Conservation (phyloP, 2,329 filamentous ascomycete species). For the Neoscytalidium dimidiatum region DNA sequence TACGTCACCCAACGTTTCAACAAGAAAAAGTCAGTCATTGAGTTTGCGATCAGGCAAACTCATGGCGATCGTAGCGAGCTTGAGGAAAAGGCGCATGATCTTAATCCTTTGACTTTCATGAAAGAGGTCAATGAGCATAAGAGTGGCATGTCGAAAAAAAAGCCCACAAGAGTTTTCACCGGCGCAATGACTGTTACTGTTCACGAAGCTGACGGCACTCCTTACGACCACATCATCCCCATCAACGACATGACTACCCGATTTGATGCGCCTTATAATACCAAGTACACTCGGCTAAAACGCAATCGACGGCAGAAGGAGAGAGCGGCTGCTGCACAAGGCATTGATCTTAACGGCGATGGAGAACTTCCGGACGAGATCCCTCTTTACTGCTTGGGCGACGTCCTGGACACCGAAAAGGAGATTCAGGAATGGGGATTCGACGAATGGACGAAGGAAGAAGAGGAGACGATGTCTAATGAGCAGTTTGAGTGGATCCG, state of each 20-base stretch:
- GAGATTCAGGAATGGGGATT: constrained; percentile 84
- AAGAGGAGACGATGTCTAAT: constrained; percentile 87
- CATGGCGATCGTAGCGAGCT: constrained; percentile 45
- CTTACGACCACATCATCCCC: constrained; percentile 96
- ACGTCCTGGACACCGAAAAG: constrained; percentile 80
- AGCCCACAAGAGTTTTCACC: constrained; percentile 75
- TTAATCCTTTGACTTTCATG: constrained; percentile 77
- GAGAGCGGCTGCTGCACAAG: constrained; percentile 65
- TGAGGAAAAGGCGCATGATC: constrained; percentile 33
- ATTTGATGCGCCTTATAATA: constrained; percentile 97
- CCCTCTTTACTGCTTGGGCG: constrained; percentile 86
- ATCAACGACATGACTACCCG: constrained; percentile 84
- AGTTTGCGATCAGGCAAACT: constrained; percentile 83
- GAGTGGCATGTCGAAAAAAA: constrained; percentile 28
- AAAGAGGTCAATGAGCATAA: constrained; percentile 73
- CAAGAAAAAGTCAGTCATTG: constrained; percentile 93
- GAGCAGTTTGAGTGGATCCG: constrained; percentile 99
- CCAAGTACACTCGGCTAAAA: constrained; percentile 97
- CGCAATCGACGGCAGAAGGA: constrained; percentile 81
- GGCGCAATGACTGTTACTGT: constrained; percentile 98
- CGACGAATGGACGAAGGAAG: constrained; percentile 84
- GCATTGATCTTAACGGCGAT: constrained; percentile 64
- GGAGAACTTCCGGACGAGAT: constrained; percentile 68
- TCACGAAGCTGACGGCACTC: constrained; percentile 96
- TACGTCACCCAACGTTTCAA: constrained; percentile 89